Evolutionary conservation across 2,329 filamentous ascomycete species (phyloP).

Genomic region (Aspergillus calidoustus): DNA sequence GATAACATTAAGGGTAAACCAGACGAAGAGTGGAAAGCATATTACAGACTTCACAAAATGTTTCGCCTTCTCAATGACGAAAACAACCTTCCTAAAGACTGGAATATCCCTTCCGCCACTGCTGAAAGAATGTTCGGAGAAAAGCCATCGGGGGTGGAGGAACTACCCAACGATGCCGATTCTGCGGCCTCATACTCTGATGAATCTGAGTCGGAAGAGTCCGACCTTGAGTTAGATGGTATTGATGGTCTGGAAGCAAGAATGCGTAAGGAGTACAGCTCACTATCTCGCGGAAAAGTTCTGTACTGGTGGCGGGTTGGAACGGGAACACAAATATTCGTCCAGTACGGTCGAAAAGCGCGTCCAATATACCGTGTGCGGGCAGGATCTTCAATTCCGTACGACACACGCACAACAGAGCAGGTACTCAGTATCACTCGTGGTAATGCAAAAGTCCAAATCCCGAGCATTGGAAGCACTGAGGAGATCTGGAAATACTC

Average conservation of each 20-base stretch:
- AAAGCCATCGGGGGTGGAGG: background rate
- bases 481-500: constrained; percentile 6
- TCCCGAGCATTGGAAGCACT: background rate
- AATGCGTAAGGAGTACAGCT: constrained; percentile 36
- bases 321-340: constrained; percentile 22
- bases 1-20: background rate
- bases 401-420: constrained; percentile 9
- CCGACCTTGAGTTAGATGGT: background rate
- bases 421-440: constrained; percentile 2
- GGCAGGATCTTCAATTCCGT: constrained; percentile 21
- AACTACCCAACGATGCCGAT: background rate
- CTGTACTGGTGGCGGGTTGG: constrained; percentile 26
- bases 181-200: background rate
- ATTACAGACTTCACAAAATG: background rate
- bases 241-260: background rate
- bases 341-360: constrained; percentile 19
- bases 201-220: background rate
- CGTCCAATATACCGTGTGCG: constrained; percentile 22
- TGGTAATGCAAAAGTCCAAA: background rate
- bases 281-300: constrained; percentile 17
- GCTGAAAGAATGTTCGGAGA: background rate
- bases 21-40: background rate
- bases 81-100: background rate
- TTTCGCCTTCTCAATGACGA: background rate
- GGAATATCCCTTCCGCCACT: background rate